Evolutionary conservation across 2,329 filamentous ascomycete genomes (phyloP).

Genomic region (Alternaria solani): DNA sequence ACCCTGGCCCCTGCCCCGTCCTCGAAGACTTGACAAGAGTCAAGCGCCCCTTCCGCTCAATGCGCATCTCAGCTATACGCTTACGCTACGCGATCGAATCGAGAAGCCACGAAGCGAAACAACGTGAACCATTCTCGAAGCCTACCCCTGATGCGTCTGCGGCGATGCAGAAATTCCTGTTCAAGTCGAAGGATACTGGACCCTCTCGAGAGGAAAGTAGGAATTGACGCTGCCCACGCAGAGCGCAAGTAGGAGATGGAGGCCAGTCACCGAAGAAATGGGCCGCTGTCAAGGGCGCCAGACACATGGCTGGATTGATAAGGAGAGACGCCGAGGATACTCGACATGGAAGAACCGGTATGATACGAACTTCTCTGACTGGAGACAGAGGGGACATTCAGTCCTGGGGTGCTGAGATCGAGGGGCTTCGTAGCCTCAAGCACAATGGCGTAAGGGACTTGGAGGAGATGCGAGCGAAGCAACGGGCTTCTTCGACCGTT

Average conservation of each 20-base stretch:
- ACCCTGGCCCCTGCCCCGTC: not conserved
- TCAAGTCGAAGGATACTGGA: not conserved
- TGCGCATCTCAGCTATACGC: constrained; percentile 1
- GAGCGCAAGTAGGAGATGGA: not conserved
- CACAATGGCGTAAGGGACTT: not conserved
- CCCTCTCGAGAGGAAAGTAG: not conserved
- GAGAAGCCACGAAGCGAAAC: not conserved
- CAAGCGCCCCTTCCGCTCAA: not conserved
- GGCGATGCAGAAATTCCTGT: not conserved
- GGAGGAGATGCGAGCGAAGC: not conserved
- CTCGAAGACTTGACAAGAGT: constrained; percentile 1
- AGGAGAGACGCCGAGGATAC: not conserved
- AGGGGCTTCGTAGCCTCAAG: not conserved
- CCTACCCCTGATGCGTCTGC: not conserved
- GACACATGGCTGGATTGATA: not conserved
- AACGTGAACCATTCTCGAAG: not conserved
- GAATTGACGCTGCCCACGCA: not conserved
- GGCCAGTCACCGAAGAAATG: not conserved
- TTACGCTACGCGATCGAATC: not conserved
- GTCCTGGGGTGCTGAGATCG: not conserved
- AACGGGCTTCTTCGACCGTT: not conserved
- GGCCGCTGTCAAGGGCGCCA: not conserved
- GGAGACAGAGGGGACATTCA: not conserved
- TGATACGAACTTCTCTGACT: not conserved
- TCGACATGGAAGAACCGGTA: not conserved